phyloP scores from a whole-genome alignment of 2,329 filamentous ascomycete species.

The Fusarium sp. region DNA sequence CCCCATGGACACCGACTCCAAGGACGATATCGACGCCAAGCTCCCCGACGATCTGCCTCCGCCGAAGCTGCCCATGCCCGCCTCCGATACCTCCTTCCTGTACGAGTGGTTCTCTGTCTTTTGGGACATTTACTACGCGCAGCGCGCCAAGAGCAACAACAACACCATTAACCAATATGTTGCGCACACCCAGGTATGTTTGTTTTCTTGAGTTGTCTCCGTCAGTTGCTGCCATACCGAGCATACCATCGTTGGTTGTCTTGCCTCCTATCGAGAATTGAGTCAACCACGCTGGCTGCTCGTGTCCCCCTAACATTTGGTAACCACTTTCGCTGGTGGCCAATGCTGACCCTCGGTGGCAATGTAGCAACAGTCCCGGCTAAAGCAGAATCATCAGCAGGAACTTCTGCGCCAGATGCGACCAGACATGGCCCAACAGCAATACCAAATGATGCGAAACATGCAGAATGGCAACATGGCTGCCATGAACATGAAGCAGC shows the following conservation, averaged over 20 bases:
- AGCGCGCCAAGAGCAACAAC: constrained; percentile 76
- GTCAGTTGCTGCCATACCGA: constrained; percentile 16
- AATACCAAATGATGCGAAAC: constrained; percentile 73
- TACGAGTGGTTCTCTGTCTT: constrained; percentile 98
- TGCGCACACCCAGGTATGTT: constrained; percentile 76
- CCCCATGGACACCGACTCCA: constrained; percentile 84
- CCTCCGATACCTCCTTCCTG: constrained; percentile 83
- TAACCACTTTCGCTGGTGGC: constrained; percentile 36
- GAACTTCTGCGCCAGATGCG: constrained; percentile 81
- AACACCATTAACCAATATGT: constrained; percentile 80
- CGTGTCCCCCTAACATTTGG: constrained; percentile 36
- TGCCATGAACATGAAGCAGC: constrained; percentile 67
- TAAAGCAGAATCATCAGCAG: constrained; percentile 82
- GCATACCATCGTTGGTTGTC: constrained; percentile 16
- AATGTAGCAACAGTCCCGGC: constrained; percentile 72
- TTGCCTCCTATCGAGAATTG: not conserved
- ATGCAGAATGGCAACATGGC: constrained; percentile 72
- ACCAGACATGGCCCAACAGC: constrained; percentile 67
- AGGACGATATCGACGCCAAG: constrained; percentile 80
- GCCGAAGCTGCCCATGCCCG: constrained; percentile 74
- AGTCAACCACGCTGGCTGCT: constrained; percentile 13
- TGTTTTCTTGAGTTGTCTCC: constrained; percentile 35
- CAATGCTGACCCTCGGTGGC: constrained; percentile 32
- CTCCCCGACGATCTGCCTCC: constrained; percentile 83
- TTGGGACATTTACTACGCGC: constrained; percentile 93